Conservation (phyloP, 2,329 filamentous ascomycete species). For the Amphichorda felina region DNA sequence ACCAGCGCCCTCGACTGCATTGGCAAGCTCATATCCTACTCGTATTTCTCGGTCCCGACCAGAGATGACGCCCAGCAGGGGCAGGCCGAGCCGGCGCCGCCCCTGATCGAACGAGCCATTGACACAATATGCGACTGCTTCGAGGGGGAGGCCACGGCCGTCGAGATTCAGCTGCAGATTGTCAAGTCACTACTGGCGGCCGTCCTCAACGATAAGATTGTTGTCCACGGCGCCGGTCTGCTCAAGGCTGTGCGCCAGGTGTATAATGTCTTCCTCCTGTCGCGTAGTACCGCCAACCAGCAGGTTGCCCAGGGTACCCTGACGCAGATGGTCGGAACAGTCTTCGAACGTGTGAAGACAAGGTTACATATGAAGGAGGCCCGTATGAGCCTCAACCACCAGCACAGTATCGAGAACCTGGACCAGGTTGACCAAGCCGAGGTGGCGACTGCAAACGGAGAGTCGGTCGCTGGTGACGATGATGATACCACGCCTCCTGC, state of each 20-base stretch:
- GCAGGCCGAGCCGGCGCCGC: conserved; percentile 30
- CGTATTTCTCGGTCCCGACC: conserved; percentile 77
- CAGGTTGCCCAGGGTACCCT: conserved; percentile 94
- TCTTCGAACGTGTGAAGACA: conserved; percentile 88
- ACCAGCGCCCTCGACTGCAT: conserved; percentile 94
- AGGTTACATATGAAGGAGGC: conserved; percentile 81
- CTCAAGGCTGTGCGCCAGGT: conserved; percentile 95
- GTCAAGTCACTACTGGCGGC: conserved; percentile 93
- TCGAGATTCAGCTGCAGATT: conserved; percentile 92
- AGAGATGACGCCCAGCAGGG: conserved; percentile 31
- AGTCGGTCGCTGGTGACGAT: background rate
- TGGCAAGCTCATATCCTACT: conserved; percentile 97
- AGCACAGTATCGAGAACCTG: conserved; percentile 33
- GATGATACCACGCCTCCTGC: background rate
- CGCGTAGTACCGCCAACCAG: conserved; percentile 87
- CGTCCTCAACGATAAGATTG: conserved; percentile 96
- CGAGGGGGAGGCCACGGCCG: conserved; percentile 84
- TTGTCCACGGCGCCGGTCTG: conserved; percentile 91
- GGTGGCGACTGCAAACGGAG: conserved; percentile 2
- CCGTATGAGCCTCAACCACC: conserved; percentile 44
- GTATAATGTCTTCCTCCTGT: conserved; percentile 97
- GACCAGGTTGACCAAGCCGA: conserved; percentile 36
- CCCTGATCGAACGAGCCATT: conserved; percentile 92
- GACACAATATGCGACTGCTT: conserved; percentile 99
- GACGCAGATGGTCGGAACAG: conserved; percentile 97